Conservation (phyloP, 2,329 filamentous ascomycete genomes). For the Aspergillus carbonarius region DNA sequence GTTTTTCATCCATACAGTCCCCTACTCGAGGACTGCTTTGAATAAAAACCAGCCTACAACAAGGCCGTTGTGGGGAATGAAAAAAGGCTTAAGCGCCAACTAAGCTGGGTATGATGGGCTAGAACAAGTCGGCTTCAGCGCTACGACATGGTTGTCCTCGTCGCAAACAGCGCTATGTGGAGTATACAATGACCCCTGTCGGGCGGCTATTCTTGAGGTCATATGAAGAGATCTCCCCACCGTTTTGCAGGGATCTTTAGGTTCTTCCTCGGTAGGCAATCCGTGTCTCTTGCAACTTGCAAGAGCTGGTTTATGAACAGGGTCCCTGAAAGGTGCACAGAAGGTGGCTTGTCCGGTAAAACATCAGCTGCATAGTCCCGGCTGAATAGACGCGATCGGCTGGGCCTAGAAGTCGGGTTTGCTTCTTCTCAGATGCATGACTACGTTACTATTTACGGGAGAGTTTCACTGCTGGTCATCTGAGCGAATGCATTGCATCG, state of each 20-base stretch:
- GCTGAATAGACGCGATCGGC: slow-evolving; percentile 8
- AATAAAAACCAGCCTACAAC: not conserved
- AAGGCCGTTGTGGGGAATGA: not conserved
- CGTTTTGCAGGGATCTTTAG: not conserved
- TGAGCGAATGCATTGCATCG: slow-evolving; percentile 6
- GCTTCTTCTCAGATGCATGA: not conserved
- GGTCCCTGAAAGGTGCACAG: not conserved
- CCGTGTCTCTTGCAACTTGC: not conserved
- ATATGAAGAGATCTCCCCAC: not conserved
- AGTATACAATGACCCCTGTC: not conserved
- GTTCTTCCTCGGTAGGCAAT: not conserved
- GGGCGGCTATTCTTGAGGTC: not conserved
- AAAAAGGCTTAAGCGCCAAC: not conserved
- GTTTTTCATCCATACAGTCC: not conserved
- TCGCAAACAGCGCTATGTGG: not conserved
- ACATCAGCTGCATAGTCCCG: slow-evolving; percentile 8
- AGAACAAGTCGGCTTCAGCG: not conserved
- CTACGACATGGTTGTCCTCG: not conserved
- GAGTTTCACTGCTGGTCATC: slow-evolving; percentile 14
- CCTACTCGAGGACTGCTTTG: not conserved
- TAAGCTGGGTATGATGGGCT: not conserved
- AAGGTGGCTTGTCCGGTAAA: not conserved
- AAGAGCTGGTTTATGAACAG: not conserved
- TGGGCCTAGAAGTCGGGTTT: slow-evolving; percentile 10
- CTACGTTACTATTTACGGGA: slow-evolving; percentile 13